Evolutionary conservation across 2,329 filamentous ascomycete species (phyloP).

Genomic region (Westerdykella aurantiaca): DNA sequence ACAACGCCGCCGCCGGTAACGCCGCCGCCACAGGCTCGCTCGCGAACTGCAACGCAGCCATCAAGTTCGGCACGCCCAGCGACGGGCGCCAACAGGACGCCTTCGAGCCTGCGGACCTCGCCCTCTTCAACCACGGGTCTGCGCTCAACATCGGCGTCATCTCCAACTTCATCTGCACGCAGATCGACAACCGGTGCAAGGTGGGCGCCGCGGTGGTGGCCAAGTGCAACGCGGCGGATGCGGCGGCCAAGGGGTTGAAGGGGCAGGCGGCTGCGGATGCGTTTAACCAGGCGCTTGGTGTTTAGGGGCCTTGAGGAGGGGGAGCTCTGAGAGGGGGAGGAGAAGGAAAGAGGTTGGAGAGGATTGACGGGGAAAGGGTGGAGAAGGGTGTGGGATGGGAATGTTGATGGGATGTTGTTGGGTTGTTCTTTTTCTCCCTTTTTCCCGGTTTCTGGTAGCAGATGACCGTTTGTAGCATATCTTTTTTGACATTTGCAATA

Average conservation of each 20-base stretch:
- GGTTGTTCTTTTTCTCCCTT: no score
- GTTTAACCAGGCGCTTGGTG: conserved; percentile 24
- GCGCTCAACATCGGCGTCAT: conserved; percentile 47
- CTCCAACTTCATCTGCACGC: conserved; percentile 45
- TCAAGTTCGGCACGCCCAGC: conserved; percentile 46
- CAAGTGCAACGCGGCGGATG: conserved; percentile 17
- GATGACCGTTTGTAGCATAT: no score
- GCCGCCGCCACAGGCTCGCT: no score
- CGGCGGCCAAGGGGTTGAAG: conserved; percentile 13
- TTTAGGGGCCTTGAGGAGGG: conserved; percentile 6
- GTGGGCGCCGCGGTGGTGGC: conserved; percentile 16
- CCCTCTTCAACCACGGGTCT: conserved; percentile 49
- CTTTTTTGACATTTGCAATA: no score
- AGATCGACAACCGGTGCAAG: conserved; percentile 31
- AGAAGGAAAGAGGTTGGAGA: background rate
- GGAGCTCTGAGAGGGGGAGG: background rate
- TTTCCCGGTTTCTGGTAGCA: no score
- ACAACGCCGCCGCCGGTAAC: conserved; percentile 21
- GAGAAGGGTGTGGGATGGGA: background rate
- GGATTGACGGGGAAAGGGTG: background rate
- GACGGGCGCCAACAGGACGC: conserved; percentile 44
- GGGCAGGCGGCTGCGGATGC: conserved; percentile 25
- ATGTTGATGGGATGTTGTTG: background rate
- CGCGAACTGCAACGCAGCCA: conserved; percentile 42
- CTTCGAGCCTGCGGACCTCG: conserved; percentile 41